Percentiles rank a stretch among this genome's conserved stretches.
These are phyloP conservation scores for Parachlorella kessleri DNA, from an alignment of 139 green algal species.

Conservation along the genomic window DNA sequence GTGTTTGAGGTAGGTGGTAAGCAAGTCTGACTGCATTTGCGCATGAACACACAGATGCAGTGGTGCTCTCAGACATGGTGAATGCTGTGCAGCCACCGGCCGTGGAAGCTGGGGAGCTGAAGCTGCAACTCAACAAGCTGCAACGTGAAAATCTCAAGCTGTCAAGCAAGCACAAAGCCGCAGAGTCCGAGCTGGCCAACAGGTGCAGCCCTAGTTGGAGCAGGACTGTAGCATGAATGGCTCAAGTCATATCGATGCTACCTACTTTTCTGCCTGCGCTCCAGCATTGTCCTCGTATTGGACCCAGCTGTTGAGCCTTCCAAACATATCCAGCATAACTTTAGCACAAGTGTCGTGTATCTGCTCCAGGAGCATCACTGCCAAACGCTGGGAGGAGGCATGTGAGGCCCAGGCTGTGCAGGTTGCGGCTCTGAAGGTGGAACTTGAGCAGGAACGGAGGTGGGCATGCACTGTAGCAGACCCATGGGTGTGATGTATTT, in stretches of 20 bases:
- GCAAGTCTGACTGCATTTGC: too few species aligned
- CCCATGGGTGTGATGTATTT: too few species aligned
- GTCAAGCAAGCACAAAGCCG: background rate
- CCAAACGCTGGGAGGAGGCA: slow-evolving; percentile 10
- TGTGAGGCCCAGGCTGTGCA: slow-evolving; percentile 8
- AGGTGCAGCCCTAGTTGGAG: too few species aligned
- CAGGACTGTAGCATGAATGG: too few species aligned
- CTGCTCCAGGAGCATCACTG: too few species aligned
- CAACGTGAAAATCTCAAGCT: slow-evolving; percentile 13
- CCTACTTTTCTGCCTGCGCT: background rate
- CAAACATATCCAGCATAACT: too few species aligned
- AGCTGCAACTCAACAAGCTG: slow-evolving; percentile 4
- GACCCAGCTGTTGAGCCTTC: too few species aligned
- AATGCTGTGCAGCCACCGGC: background rate
- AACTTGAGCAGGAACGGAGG: slow-evolving; percentile 9
- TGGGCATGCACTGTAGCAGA: too few species aligned
- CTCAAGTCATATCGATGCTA: background rate
- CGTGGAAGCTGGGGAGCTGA: background rate
- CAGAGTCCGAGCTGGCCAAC: background rate
- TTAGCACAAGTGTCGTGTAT: too few species aligned
- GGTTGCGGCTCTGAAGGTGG: slow-evolving; percentile 18
- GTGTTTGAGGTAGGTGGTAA: slow-evolving; percentile 15
- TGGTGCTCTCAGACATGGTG: background rate
- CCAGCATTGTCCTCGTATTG: background rate
- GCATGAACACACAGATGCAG: background rate